Evolutionary conservation across 2,329 filamentous ascomycete genomes (phyloP), one percentile per base, ranked within the genome.

Genomic region (Penicillium capsulatum): DNA sequence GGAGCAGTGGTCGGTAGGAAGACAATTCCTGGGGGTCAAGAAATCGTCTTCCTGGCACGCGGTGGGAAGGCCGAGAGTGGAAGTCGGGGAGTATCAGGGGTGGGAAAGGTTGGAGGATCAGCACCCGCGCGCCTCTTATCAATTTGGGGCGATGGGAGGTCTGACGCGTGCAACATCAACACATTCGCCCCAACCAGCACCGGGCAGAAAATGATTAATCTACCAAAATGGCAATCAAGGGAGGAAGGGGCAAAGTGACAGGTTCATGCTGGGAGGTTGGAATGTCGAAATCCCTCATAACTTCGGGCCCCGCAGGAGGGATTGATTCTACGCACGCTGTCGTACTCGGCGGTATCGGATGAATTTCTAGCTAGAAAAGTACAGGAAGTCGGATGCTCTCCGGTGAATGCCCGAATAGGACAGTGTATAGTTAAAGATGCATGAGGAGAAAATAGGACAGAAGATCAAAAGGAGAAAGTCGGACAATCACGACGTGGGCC

Each of bases 101-200:
- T 44, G 51, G 42, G 41, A 46, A 41, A 39, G 39, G 42, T 50
- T 45, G 46, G 44, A 51, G 34, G 51, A 51, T 54, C 45, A 54
- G 48, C 48, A 51, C 42, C 52, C 52, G 52, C 52, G 51, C 50
- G 48, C 45, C 40, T 55, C 51, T 53, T 54, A 55, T 55, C 52
- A 52, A 48, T 46, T 52, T 52, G 42, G 45, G 52, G 47, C 40
- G 48, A 48, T 42, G 40, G 37, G 45, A 51, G 44, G 45, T 48
- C 52, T 51, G 50, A 55, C 52, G 52, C 52, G 51, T 54, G 51
- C 52, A 53, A 55, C 52, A 49, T 38, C 48, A 52, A 48, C 48
- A 44, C 35, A 24, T 26, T 35, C 34, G n/a, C 14, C 36, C 35
- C 4, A 29, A 38, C 31, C 17, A 26, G 16, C 36, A 38, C 34